Evolutionary conservation across 2,329 filamentous ascomycete genomes (phyloP), one percentile per base, ranked within the genome.

Genomic region (Xylaria arbuscula): DNA sequence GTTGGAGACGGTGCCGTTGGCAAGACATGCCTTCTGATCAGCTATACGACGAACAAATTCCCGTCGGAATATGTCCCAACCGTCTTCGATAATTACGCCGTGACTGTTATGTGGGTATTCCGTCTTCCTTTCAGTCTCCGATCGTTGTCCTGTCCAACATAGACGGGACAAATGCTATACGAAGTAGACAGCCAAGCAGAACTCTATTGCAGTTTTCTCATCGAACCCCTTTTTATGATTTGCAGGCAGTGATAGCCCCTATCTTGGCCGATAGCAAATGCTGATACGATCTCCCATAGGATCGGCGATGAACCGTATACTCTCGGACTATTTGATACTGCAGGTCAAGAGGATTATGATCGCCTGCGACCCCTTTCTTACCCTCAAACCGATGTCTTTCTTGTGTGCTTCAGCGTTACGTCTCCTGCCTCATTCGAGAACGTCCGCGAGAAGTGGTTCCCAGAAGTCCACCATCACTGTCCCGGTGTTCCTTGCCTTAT

Each of bases 11-110:
- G 96, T 94, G 96, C 96, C 74, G 96, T 99, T 76, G 96, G 96
- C 82, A 99, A 99, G 88, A 99, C 96, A 74, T 99, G 96, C 84
- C 90, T 99, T 73, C 90, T 99, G 80, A 99, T 99, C 85, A 97
- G 93, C 81, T 99, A 99, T 84, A 99, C 96, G 73, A 99, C 96
- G 73, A 99, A 99, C 88, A 98, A 98, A 79, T 99, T 99, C 82
- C 96, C 96, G 42, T 98, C 94, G 78, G 96, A 99, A 94, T 99
- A 99, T 82, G 96, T 99, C 67, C 96, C 96, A 61, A 99, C 96
- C 36, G 96, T 99, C 72, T 99, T 99, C 83, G 96, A 99, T 83
- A 99, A 99, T 85, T 99, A 99, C 88, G 96, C 96, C 67, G 96
- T 99, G 81, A 99, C 96, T 74, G 96, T 99, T 75, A 99, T 99